These are phyloP conservation scores for Beauveria medogensis DNA, from an alignment of 2,329 filamentous ascomycete species.

Conservation along the genomic window DNA sequence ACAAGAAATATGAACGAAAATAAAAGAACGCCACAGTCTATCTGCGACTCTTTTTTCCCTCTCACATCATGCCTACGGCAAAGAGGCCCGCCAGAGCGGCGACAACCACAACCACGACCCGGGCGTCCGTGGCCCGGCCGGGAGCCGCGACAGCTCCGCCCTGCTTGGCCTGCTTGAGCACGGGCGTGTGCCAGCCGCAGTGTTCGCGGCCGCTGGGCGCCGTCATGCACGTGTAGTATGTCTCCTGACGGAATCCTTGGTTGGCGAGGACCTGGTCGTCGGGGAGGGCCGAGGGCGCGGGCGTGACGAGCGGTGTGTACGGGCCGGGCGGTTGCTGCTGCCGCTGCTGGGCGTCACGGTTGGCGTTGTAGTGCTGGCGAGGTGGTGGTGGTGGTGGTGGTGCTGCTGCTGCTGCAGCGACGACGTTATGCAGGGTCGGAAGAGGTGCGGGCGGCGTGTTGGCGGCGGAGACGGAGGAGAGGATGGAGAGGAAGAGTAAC, in stretches of 20 bases:
- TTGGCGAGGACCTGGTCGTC: conserved; percentile 22
- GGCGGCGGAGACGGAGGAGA: not conserved
- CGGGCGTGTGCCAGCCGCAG: conserved; percentile 30
- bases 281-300: conserved; percentile 24
- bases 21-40: too few relatives aligned
- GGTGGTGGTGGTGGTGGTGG: not conserved
- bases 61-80: conserved; percentile 18
- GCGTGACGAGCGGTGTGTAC: conserved; percentile 24
- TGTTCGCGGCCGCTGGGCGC: conserved; percentile 20
- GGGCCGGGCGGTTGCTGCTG: not conserved
- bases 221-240: conserved; percentile 27
- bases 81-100: conserved; percentile 19
- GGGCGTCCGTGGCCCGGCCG: conserved; percentile 14
- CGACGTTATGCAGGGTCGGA: not conserved
- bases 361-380: not conserved
- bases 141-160: not conserved
- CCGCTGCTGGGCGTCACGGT: not conserved
- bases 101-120: conserved; percentile 16
- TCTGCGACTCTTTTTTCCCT: not conserved
- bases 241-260: conserved; percentile 26
- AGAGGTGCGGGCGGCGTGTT: not conserved
- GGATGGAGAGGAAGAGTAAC: not conserved
- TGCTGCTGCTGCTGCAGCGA: not conserved
- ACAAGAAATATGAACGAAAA: not conserved
- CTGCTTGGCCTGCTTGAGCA: conserved; percentile 19